Evolutionary conservation across 345 rosid genomes (phyloP).

Genomic region (Corymbia maculata): DNA sequence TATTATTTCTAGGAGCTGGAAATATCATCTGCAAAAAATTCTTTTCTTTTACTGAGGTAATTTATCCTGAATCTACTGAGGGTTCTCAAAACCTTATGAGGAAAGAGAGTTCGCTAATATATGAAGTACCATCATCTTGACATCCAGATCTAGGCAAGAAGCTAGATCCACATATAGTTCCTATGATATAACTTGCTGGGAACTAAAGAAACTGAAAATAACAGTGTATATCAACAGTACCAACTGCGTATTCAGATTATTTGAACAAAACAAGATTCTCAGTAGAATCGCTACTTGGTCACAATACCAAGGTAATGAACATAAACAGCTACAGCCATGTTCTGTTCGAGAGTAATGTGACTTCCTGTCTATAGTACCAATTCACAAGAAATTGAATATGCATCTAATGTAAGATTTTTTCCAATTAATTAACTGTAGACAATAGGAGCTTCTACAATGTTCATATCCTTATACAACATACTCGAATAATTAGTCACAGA

Average conservation of each 20-base stretch:
- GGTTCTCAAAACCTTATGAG: neutral
- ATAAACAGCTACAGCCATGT: neutral
- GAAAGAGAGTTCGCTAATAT: neutral
- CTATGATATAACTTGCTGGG: neutral
- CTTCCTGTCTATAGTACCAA: neutral
- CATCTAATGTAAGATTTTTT: neutral
- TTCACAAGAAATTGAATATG: neutral
- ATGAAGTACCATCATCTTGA: neutral
- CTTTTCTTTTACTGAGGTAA: neutral
- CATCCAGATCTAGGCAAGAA: neutral
- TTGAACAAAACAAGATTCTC: neutral
- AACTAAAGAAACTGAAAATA: neutral
- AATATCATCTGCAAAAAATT: neutral
- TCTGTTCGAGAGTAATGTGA: neutral
- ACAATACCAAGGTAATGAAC: neutral
- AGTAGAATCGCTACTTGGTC: neutral
- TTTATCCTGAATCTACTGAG: neutral
- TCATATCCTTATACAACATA: neutral
- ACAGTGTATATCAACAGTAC: neutral
- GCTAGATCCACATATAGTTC: neutral
- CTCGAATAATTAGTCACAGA: neutral
- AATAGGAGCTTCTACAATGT: neutral
- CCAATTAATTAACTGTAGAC: neutral
- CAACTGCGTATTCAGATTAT: neutral
- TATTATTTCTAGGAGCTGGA: neutral